Conservation (phyloP, 108 stramenopile genomes). For the Skeletonema tropicum region DNA sequence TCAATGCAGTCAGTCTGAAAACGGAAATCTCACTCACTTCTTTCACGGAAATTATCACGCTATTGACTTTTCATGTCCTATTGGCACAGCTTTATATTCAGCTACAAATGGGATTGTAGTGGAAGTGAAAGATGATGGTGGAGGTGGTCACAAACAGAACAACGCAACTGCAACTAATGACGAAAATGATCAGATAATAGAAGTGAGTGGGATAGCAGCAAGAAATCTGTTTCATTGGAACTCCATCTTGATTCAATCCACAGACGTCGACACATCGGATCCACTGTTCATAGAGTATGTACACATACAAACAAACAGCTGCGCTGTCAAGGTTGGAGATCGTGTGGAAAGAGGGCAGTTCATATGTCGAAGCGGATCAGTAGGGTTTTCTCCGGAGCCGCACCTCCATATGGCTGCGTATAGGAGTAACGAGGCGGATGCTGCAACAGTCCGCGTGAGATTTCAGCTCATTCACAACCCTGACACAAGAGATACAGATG, state of each 20-base stretch:
- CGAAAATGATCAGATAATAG: slow-evolving; percentile 21
- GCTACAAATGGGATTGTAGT: slow-evolving; percentile 71
- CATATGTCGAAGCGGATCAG: slow-evolving; percentile 73
- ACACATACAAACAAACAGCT: slow-evolving; percentile 69
- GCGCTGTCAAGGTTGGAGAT: slow-evolving; percentile 67
- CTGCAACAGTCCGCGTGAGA: slow-evolving; percentile 67
- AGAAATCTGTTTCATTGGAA: slow-evolving; percentile 88
- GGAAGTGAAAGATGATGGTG: slow-evolving; percentile 52
- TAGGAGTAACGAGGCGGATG: slow-evolving; percentile 55
- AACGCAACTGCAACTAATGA: neutral
- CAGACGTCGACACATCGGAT: slow-evolving; percentile 17
- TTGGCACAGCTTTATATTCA: slow-evolving; percentile 81
- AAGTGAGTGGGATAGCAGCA: slow-evolving; percentile 82
- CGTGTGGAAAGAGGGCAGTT: slow-evolving; percentile 67
- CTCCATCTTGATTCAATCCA: slow-evolving; percentile 65
- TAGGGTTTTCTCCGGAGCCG: slow-evolving; percentile 84
- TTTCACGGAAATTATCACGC: slow-evolving; percentile 87
- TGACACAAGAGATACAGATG: neutral
- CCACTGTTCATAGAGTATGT: slow-evolving; percentile 85
- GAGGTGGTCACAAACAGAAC: neutral
- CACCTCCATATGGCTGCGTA: slow-evolving; percentile 86
- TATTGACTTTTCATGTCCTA: slow-evolving; percentile 84
- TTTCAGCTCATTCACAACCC: slow-evolving; percentile 37
- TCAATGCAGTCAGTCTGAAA: slow-evolving; percentile 84
- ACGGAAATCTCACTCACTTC: slow-evolving; percentile 86